Evolutionary conservation across 768 basidiomycete species (phyloP).

Genomic region (Agaricus bisporus): DNA sequence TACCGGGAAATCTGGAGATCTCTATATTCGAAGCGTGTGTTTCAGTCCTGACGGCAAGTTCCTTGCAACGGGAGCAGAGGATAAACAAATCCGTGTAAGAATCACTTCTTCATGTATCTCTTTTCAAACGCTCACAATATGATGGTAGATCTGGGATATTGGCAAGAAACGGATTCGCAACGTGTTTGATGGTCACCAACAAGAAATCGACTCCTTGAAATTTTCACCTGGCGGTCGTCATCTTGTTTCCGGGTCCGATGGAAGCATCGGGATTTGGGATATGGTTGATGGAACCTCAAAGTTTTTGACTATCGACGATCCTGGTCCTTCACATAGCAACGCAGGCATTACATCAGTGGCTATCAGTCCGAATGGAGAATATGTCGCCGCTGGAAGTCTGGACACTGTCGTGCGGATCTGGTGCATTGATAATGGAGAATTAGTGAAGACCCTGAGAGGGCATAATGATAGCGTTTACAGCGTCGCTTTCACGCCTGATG

Average conservation of each 20-base stretch:
- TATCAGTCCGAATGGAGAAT: slow-evolving; percentile 64
- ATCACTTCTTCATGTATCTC: too few relatives aligned
- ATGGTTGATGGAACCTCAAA: slow-evolving; percentile 25
- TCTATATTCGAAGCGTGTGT: slow-evolving; percentile 90
- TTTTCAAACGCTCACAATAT: not conserved
- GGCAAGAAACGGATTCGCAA: slow-evolving; percentile 64
- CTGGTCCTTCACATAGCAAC: slow-evolving; percentile 47
- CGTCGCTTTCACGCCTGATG: slow-evolving; percentile 87
- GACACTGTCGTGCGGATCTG: slow-evolving; percentile 72
- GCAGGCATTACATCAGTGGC: slow-evolving; percentile 70
- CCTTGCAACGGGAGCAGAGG: slow-evolving; percentile 88
- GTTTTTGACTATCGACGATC: slow-evolving; percentile 34
- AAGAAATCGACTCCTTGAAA: slow-evolving; percentile 88
- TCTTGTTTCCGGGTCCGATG: slow-evolving; percentile 79
- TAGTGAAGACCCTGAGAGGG: slow-evolving; percentile 66
- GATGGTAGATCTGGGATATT: slow-evolving; percentile 83
- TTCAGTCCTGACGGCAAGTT: slow-evolving; percentile 86
- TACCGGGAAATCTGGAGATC: slow-evolving; percentile 68
- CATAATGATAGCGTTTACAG: slow-evolving; percentile 81
- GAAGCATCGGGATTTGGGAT: slow-evolving; percentile 36
- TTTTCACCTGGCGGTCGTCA: slow-evolving; percentile 76
- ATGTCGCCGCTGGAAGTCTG: slow-evolving; percentile 57
- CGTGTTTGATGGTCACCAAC: slow-evolving; percentile 78
- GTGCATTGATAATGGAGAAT: slow-evolving; percentile 55
- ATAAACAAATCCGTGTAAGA: slow-evolving; percentile 78